Base-by-base conservation (phyloP, 2,329 filamentous ascomycete species). In the Diatrype stigma region DNA sequence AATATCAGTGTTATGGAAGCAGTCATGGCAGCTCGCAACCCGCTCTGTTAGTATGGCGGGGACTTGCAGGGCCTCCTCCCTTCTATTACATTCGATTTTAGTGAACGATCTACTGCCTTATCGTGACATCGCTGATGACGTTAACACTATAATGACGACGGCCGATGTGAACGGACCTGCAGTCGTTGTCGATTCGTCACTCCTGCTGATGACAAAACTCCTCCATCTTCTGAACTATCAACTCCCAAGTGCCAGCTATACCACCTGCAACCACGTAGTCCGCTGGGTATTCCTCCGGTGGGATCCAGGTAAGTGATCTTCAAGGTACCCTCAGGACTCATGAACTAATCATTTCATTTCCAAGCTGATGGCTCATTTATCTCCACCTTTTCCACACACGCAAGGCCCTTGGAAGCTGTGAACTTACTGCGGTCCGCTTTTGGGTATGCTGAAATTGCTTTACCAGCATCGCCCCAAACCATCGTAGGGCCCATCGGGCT, bases 221-320 rank as follows among this genome's bases (percentile, higher is more conserved):
- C 74, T 94, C 34, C 79, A 84, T 50, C 73, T 84, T 38, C 82
- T 84, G 48, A 84, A 87, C 57, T 77, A 80, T 26, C 80, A 86
- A 60, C 82, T 87, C 42, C 87, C 89, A 2, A 85, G 81, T 51
- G 81, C 82, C 34, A 88, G 82, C 57, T 81, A 85, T 58, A 76
- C 77, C 37, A 87, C 85, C 3, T 85, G 83, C 35, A 87, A 84
- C 56, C 82, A 88, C 60, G 79, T 94, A 34, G 81, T 94, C 50
- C 79, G 84, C 60, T 99, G 94, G 94, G 68, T 94, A 1, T 85
- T 91, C 60, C 80, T 84, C 32, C 86, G 81, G 61, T 99, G 93
- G 91, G 85, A 84, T 57, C 87, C 91, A 57, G 85, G 89, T 93
- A 74, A 66, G 80, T 68, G 8, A 40, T 34, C 6, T 44, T 47